phyloP scores from a whole-genome alignment of 2,329 filamentous ascomycete species.

The Pyrenophora seminiperda region DNA sequence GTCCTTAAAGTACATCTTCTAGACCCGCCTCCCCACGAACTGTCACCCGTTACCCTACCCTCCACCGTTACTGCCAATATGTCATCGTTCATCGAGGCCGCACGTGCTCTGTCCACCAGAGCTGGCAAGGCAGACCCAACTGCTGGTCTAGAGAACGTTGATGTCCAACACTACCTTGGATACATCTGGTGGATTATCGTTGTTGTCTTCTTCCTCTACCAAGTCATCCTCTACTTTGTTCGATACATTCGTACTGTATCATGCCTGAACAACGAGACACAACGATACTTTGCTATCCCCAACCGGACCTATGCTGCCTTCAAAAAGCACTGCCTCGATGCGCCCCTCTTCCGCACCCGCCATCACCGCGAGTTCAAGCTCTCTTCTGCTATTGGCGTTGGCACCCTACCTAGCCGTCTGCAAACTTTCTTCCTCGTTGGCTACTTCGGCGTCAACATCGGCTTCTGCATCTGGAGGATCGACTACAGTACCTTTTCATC shows the following conservation, averaged over 20 bases:
- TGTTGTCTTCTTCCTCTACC: constrained; percentile 69
- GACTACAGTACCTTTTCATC: constrained; percentile 71
- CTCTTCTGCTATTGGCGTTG: constrained; percentile 55
- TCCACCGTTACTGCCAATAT: constrained; percentile 22
- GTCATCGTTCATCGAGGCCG: constrained; percentile 32
- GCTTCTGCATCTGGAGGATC: constrained; percentile 60
- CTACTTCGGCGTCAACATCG: constrained; percentile 56
- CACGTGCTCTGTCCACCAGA: constrained; percentile 27
- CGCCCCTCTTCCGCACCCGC: constrained; percentile 54
- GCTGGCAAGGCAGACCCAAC: constrained; percentile 31
- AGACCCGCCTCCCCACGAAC: constrained; percentile 15
- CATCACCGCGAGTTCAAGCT: constrained; percentile 60
- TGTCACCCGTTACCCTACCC: not conserved
- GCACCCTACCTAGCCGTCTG: constrained; percentile 56
- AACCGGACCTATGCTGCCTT: constrained; percentile 56
- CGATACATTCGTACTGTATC: constrained; percentile 74
- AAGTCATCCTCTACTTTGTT: constrained; percentile 63
- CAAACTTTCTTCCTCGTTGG: constrained; percentile 55
- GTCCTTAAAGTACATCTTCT: constrained; percentile 30
- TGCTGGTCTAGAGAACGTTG: constrained; percentile 39
- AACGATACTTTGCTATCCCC: constrained; percentile 75
- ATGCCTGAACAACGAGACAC: constrained; percentile 77
- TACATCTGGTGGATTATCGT: constrained; percentile 65
- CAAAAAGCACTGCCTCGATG: constrained; percentile 55
- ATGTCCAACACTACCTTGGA: constrained; percentile 46